phyloP scores from a whole-genome alignment of 2,329 filamentous ascomycete genomes.

The Exophiala mesophila region DNA sequence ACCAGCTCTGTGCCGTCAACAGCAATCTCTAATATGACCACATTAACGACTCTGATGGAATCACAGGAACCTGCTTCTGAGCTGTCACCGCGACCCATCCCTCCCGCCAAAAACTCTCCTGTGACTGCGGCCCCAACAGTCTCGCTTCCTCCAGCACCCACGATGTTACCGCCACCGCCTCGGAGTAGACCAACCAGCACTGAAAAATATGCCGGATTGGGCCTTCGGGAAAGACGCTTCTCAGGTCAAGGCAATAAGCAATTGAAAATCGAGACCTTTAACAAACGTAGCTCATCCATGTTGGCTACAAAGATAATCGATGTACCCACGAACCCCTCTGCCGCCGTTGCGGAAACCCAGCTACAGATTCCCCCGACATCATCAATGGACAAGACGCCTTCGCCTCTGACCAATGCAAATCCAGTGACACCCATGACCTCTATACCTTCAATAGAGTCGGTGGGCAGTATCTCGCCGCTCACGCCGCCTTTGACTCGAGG shows the following conservation, averaged over 20 bases:
- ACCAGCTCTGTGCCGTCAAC: constrained; percentile 73
- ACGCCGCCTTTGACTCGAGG: constrained; percentile 40
- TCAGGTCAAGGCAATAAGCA: constrained; percentile 77
- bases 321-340: constrained; percentile 30
- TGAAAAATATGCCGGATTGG: constrained; percentile 16
- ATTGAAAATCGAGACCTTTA: constrained; percentile 76
- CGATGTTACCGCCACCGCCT: constrained; percentile 27
- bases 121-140: constrained; percentile 11
- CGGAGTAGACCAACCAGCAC: constrained; percentile 14
- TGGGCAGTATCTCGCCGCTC: constrained; percentile 37
- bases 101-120: constrained; percentile 17
- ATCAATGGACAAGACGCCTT: constrained; percentile 3
- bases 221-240: constrained; percentile 65
- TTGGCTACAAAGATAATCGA: constrained; percentile 29
- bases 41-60: constrained; percentile 69
- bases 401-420: constrained; percentile 19
- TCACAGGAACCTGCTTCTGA: constrained; percentile 32
- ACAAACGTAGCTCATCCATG: constrained; percentile 15
- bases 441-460: constrained; percentile 30
- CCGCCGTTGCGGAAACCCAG: constrained; percentile 19
- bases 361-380: constrained; percentile 6
- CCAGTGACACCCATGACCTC: constrained; percentile 24
- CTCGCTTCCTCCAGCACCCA: constrained; percentile 21
- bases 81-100: constrained; percentile 14
- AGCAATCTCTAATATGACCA: constrained; percentile 62